phyloP scores from a whole-genome alignment of 306 rosid species.

The Casuarina cunninghamiana region DNA sequence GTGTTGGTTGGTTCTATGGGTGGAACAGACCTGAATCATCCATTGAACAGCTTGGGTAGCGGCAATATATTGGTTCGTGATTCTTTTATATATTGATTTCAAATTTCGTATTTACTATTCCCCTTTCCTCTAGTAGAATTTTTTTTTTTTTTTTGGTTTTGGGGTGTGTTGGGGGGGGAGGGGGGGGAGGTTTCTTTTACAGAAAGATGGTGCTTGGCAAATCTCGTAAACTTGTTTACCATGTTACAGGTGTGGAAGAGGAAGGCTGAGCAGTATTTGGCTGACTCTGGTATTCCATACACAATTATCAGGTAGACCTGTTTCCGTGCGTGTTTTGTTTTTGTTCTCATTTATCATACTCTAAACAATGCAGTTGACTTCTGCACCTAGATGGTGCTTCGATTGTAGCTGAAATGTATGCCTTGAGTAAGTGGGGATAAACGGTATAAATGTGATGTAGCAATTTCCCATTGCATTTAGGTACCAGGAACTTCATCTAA shows the following conservation, averaged over 20 bases:
- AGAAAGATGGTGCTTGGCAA: neutral
- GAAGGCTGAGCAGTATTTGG: conserved; percentile 92
- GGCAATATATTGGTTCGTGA: conserved; percentile 90
- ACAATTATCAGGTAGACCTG: conserved; percentile 79
- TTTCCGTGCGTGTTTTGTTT: neutral
- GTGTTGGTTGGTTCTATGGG: conserved; percentile 98
- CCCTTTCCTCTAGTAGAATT: neutral
- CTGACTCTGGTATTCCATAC: conserved; percentile 87
- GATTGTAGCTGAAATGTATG: neutral
- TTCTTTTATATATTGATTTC: conserved; percentile 16
- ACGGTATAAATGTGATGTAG: neutral
- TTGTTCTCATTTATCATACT: neutral
- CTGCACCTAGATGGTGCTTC: neutral
- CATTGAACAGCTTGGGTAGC: conserved; percentile 79
- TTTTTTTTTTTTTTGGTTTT: neutral
- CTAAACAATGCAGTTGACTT: neutral
- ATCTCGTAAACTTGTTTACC: neutral
- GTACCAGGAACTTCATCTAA: neutral
- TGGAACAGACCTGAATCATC: conserved; percentile 74
- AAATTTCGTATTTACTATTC: conserved; percentile 12
- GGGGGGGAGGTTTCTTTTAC: neutral
- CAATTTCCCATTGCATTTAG: neutral
- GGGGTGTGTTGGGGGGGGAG: too few relatives aligned
- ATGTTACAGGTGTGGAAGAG: conserved; percentile 85
- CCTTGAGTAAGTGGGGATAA: too few relatives aligned